These are phyloP conservation scores for Vigna unguiculata DNA, from an alignment of 306 rosid genomes.

Conservation along the genomic window DNA sequence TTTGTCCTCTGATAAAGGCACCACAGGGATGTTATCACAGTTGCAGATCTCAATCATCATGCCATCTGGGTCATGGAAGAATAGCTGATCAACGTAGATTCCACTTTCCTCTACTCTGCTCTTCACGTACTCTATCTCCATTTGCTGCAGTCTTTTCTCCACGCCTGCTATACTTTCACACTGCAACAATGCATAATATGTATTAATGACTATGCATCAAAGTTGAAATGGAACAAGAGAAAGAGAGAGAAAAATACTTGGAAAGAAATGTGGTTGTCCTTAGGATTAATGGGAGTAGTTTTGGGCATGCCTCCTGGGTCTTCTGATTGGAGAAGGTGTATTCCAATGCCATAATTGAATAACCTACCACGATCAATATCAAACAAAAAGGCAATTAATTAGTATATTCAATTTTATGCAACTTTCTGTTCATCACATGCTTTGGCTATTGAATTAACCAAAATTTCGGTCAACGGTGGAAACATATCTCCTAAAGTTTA, in stretches of 20 bases:
- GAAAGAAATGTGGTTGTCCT: constrained; percentile 71
- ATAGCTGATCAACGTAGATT: constrained; percentile 71
- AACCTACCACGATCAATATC: constrained; percentile 58
- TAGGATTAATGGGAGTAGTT: constrained; percentile 66
- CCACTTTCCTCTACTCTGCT: constrained; percentile 70
- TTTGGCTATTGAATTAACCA: not conserved
- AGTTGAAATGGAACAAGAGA: constrained; percentile 2
- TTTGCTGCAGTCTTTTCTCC: constrained; percentile 65
- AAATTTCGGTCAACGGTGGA: not conserved
- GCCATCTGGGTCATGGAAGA: constrained; percentile 91
- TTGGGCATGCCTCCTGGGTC: constrained; percentile 58
- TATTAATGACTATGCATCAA: not conserved
- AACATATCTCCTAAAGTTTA: not conserved
- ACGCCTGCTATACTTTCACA: constrained; percentile 70
- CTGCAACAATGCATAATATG: constrained; percentile 40
- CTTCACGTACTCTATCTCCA: constrained; percentile 69
- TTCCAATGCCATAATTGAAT: constrained; percentile 78
- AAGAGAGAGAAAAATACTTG: constrained; percentile 45
- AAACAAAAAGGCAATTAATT: not conserved
- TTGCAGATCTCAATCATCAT: constrained; percentile 84
- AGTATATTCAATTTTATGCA: not conserved
- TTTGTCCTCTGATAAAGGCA: constrained; percentile 54
- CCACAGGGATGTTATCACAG: constrained; percentile 75
- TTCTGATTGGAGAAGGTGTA: constrained; percentile 79
- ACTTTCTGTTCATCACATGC: not conserved